Evolutionary conservation across 2,329 filamentous ascomycete species (phyloP).

Genomic region (Chalaropsis ovoidea): DNA sequence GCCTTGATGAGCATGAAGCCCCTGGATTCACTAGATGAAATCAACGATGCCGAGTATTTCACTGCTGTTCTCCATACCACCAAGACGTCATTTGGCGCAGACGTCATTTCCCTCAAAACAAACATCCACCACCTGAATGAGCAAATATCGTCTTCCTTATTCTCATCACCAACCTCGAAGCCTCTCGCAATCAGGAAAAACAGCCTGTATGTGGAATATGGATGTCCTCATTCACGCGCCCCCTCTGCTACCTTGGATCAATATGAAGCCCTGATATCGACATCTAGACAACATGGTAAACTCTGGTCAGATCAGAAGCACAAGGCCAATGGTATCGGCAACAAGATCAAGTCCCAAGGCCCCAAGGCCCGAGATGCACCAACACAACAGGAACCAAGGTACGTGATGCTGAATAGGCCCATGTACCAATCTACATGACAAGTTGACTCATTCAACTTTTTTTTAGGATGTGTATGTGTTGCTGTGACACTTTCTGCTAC

Average conservation of each 20-base stretch:
- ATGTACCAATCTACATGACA: background rate
- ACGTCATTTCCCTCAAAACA: slow-evolving; percentile 22
- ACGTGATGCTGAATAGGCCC: background rate
- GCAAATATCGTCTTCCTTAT: slow-evolving; percentile 5
- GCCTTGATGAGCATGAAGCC: slow-evolving; percentile 19
- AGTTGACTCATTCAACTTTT: background rate
- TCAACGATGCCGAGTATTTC: slow-evolving; percentile 24
- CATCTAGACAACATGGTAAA: background rate
- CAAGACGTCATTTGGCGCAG: slow-evolving; percentile 18
- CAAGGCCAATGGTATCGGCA: slow-evolving; percentile 5
- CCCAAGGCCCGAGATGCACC: slow-evolving; percentile 20
- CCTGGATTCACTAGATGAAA: slow-evolving; percentile 20
- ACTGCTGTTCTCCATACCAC: slow-evolving; percentile 21
- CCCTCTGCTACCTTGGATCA: slow-evolving; percentile 19
- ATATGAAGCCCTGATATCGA: slow-evolving; percentile 15
- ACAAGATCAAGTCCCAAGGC: slow-evolving; percentile 16
- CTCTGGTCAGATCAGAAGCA: background rate
- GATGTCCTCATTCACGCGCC: background rate
- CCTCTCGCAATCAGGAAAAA: background rate
- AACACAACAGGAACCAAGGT: slow-evolving; percentile 4
- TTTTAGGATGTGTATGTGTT: slow-evolving; percentile 47
- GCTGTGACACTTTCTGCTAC: slow-evolving; percentile 43
- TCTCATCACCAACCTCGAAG: background rate
- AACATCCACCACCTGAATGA: slow-evolving; percentile 23
- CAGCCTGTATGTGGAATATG: background rate